These are phyloP conservation scores for Leptographium wingfieldii DNA, from an alignment of 2,329 filamentous ascomycete genomes.

Conservation along the genomic window DNA sequence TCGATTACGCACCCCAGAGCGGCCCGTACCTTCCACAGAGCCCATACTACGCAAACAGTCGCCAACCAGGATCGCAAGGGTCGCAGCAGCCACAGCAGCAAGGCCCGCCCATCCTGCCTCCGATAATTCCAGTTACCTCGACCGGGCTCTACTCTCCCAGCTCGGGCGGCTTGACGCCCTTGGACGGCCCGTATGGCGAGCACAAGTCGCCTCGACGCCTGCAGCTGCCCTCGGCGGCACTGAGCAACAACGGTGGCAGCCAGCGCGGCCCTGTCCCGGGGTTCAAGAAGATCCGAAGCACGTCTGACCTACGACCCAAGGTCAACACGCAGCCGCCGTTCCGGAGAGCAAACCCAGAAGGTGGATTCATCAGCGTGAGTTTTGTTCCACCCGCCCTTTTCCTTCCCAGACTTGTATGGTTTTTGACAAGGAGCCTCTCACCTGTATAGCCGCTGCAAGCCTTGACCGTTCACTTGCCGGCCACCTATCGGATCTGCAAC, in stretches of 20 bases:
- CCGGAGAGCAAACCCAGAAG: slow-evolving; percentile 86
- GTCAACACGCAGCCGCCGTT: slow-evolving; percentile 83
- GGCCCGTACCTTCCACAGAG: slow-evolving; percentile 27
- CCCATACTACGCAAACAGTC: slow-evolving; percentile 41
- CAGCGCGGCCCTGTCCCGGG: slow-evolving; percentile 64
- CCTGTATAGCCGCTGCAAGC: slow-evolving; percentile 72
- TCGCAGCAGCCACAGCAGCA: slow-evolving; percentile 25
- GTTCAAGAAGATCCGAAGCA: slow-evolving; percentile 65
- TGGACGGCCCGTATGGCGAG: slow-evolving; percentile 54
- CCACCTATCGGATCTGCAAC: slow-evolving; percentile 97
- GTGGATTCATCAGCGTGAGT: slow-evolving; percentile 91
- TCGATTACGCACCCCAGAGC: slow-evolving; percentile 38
- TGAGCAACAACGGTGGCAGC: slow-evolving; percentile 2
- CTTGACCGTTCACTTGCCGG: slow-evolving; percentile 80
- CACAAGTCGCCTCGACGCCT: slow-evolving; percentile 43
- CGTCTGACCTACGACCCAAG: slow-evolving; percentile 65
- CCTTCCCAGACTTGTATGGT: slow-evolving; percentile 3
- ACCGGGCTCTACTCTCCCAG: slow-evolving; percentile 48
- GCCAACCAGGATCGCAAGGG: slow-evolving; percentile 21
- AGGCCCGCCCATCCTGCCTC: slow-evolving; percentile 46
- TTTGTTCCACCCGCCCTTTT: neutral
- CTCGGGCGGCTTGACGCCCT: slow-evolving; percentile 50
- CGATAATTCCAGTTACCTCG: slow-evolving; percentile 47
- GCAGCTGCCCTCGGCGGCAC: slow-evolving; percentile 15
- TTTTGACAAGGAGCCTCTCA: neutral